phyloP scores from a whole-genome alignment of 345 rosid species.

The Arabis alpina region DNA sequence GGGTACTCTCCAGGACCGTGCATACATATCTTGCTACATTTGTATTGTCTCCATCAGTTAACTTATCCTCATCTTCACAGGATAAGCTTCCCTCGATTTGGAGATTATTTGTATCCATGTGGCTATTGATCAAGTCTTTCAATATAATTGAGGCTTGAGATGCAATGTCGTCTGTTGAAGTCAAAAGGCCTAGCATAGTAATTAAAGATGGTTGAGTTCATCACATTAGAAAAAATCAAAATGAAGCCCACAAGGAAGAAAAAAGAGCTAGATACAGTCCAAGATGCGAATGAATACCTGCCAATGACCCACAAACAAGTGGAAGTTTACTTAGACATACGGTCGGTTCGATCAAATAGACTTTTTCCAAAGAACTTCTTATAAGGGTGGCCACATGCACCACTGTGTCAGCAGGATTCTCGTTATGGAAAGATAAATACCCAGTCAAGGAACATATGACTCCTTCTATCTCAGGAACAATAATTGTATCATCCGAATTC shows the following conservation, averaged over 20 bases:
- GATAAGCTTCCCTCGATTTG: constrained; percentile 39
- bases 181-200: constrained; percentile 64
- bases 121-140: constrained; percentile 63
- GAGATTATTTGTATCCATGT: constrained; percentile 47
- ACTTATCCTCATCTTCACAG: constrained; percentile 49
- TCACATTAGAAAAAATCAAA: background rate
- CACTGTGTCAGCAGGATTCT: constrained; percentile 70
- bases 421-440: constrained; percentile 54
- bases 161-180: constrained; percentile 55
- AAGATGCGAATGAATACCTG: constrained; percentile 52
- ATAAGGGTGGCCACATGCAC: constrained; percentile 58
- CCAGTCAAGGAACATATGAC: constrained; percentile 56
- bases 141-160: constrained; percentile 60
- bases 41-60: constrained; percentile 49
- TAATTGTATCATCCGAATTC: constrained; percentile 47
- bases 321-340: constrained; percentile 55
- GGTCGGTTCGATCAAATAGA: constrained; percentile 46
- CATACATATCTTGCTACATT: constrained; percentile 56
- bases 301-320: constrained; percentile 56
- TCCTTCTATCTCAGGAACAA: constrained; percentile 54
- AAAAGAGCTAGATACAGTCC: background rate
- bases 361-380: constrained; percentile 59
- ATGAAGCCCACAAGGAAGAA: constrained; percentile 11
- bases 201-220: constrained; percentile 13
- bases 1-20: constrained; percentile 55